A percentile compares a stretch with the other conserved stretches of the same genome.
These are phyloP conservation scores for Actinidia chinensis DNA, from an alignment of 179 eudicot species.

Conservation along the genomic window DNA sequence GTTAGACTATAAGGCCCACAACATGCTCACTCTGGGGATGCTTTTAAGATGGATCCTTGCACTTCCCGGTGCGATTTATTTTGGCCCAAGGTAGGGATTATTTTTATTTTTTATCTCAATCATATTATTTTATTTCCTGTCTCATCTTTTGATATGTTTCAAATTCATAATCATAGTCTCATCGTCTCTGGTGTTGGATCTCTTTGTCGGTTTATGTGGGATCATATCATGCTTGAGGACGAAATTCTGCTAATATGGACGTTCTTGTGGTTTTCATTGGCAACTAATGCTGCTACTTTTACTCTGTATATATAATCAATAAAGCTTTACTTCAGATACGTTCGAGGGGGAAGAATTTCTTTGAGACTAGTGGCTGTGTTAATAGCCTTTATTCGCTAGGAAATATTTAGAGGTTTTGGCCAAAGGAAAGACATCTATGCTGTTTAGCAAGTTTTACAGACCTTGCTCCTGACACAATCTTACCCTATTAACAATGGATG, in stretches of 20 bases:
- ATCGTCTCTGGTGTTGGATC: conserved; percentile 19
- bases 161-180: background rate
- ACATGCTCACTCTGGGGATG: conserved; percentile 79
- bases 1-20: conserved; percentile 70
- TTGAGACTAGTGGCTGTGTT: conserved; percentile 97
- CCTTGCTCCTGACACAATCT: conserved; percentile 91
- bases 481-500: conserved; percentile 56
- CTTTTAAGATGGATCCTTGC: conserved; percentile 81
- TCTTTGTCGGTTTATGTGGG: conserved; percentile 71
- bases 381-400: conserved; percentile 93
- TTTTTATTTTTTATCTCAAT: background rate
- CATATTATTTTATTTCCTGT: background rate
- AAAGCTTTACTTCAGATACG: conserved; percentile 57
- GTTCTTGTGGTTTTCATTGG: conserved; percentile 92
- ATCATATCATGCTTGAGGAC: conserved; percentile 81
- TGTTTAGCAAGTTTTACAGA: conserved; percentile 78
- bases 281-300: conserved; percentile 97
- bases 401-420: conserved; percentile 90
- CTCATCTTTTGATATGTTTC: background rate
- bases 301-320: conserved; percentile 67
- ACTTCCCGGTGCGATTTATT: conserved; percentile 86
- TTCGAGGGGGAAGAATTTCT: conserved; percentile 88
- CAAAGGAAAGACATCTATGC: conserved; percentile 97
- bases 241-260: conserved; percentile 94
- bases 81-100: conserved; percentile 66